phyloP scores from a whole-genome alignment of 768 basidiomycete genomes.

The Lactarius indigo region DNA sequence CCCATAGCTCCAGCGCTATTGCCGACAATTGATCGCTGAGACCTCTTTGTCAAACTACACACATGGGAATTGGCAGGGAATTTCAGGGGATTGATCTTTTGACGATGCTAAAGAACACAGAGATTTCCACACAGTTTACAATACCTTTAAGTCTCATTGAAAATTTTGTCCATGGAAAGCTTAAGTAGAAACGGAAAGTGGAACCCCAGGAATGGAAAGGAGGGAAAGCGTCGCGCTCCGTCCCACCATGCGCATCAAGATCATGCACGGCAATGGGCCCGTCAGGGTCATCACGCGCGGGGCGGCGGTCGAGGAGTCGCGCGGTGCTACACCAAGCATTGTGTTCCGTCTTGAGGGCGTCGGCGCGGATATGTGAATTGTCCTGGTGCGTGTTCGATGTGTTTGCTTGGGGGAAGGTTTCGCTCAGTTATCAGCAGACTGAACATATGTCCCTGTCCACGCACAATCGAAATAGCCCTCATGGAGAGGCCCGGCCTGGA shows the following conservation, averaged over 20 bases:
- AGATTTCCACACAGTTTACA: too few relatives aligned
- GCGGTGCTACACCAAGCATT: neutral
- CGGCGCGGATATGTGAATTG: slow-evolving; percentile 19
- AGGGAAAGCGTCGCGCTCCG: neutral
- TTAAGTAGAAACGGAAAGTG: too few relatives aligned
- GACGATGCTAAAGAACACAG: too few relatives aligned
- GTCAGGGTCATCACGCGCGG: slow-evolving; percentile 8
- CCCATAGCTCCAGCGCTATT: too few relatives aligned
- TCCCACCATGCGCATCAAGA: neutral
- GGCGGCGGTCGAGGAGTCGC: neutral
- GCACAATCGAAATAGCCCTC: slow-evolving; percentile 4
- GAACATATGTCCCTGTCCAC: slow-evolving; percentile 6
- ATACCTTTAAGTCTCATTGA: too few relatives aligned
- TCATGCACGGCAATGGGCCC: slow-evolving; percentile 13
- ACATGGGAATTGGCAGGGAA: too few relatives aligned
- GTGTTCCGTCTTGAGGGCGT: slow-evolving; percentile 12
- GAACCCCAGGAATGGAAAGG: too few relatives aligned
- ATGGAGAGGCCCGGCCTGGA: neutral
- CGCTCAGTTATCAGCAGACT: slow-evolving; percentile 1
- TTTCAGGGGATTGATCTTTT: too few relatives aligned
- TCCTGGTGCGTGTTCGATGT: slow-evolving; percentile 3
- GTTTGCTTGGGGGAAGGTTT: too few relatives aligned
- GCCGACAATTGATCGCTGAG: too few relatives aligned
- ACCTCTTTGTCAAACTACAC: too few relatives aligned
- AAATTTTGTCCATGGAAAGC: too few relatives aligned